Percentiles rank a stretch among this genome's conserved stretches.
phyloP scores from a whole-genome alignment of 225 moss, liverwort and hornwort genomes.

The Lunularia cruciata region DNA sequence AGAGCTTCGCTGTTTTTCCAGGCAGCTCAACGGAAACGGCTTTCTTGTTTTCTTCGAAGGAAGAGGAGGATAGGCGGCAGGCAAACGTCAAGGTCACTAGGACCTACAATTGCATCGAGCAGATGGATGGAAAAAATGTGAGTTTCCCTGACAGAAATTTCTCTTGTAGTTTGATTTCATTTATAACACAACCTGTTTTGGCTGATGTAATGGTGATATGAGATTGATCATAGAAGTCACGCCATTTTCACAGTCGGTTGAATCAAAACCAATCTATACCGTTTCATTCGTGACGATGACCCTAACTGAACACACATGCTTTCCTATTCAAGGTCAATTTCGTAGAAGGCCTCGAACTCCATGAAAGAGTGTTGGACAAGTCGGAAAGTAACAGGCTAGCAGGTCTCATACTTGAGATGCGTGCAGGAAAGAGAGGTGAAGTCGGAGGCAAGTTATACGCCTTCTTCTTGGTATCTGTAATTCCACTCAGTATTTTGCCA shows the following conservation, averaged over 20 bases:
- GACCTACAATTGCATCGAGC: slow-evolving; percentile 47
- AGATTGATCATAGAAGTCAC: no score
- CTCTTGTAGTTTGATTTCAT: no score
- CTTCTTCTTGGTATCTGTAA: not conserved
- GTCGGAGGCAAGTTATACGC: slow-evolving; percentile 31
- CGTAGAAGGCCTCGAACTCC: slow-evolving; percentile 55
- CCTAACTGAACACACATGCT: not conserved
- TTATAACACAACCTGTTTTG: no score
- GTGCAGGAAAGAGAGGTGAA: slow-evolving; percentile 52
- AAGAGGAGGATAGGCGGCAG: slow-evolving; percentile 49
- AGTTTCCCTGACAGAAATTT: no score
- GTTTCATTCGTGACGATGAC: no score
- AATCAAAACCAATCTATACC: no score
- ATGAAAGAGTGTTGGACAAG: slow-evolving; percentile 51
- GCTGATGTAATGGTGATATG: no score
- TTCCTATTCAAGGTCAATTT: slow-evolving; percentile 44
- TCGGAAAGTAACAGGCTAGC: slow-evolving; percentile 44
- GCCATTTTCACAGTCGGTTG: no score
- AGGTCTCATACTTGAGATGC: slow-evolving; percentile 44
- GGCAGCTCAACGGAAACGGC: slow-evolving; percentile 35
- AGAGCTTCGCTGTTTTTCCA: no score
- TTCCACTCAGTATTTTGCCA: no score
- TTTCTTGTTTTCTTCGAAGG: slow-evolving; percentile 33
- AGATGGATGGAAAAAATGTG: slow-evolving; percentile 54
- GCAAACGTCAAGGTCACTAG: slow-evolving; percentile 43